A percentile compares a stretch with the other conserved stretches of the same genome.
Evolutionary conservation across 2,329 filamentous ascomycete species (phyloP).

Genomic region (Colletotrichum sp.): DNA sequence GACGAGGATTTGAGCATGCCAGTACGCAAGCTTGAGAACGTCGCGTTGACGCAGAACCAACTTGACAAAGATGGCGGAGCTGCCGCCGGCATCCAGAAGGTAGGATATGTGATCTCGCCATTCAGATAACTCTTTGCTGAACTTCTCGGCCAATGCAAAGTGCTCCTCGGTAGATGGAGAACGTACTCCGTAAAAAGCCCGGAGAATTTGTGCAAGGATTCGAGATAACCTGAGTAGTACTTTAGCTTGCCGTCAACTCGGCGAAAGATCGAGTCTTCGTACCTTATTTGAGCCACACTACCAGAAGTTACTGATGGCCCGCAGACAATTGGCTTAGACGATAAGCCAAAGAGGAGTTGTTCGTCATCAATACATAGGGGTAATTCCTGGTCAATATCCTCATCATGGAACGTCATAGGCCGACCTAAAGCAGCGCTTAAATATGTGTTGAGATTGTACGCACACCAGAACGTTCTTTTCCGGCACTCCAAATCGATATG

Average conservation of each 20-base stretch:
- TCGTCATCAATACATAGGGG: conserved; percentile 58
- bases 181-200: conserved; percentile 37
- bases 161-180: conserved; percentile 31
- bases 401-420: conserved; percentile 65
- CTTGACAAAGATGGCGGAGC: conserved; percentile 36
- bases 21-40: conserved; percentile 44
- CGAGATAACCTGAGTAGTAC: conserved; percentile 29
- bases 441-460: conserved; percentile 68
- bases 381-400: conserved; percentile 67
- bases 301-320: conserved; percentile 33
- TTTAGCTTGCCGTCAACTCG: background rate
- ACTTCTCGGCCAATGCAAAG: conserved; percentile 28
- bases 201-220: conserved; percentile 37
- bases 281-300: conserved; percentile 38
- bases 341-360: conserved; percentile 26
- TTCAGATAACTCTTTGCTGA: conserved; percentile 31
- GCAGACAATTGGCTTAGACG: background rate
- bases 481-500: conserved; percentile 41
- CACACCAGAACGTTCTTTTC: conserved; percentile 63
- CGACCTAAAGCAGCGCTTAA: conserved; percentile 66
- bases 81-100: conserved; percentile 42
- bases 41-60: conserved; percentile 39
- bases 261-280: background rate
- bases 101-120: conserved; percentile 38
- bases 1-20: conserved; percentile 44